These are phyloP conservation scores for Streptanthus diversifolius DNA, from an alignment of 345 rosid genomes.

Conservation along the genomic window DNA sequence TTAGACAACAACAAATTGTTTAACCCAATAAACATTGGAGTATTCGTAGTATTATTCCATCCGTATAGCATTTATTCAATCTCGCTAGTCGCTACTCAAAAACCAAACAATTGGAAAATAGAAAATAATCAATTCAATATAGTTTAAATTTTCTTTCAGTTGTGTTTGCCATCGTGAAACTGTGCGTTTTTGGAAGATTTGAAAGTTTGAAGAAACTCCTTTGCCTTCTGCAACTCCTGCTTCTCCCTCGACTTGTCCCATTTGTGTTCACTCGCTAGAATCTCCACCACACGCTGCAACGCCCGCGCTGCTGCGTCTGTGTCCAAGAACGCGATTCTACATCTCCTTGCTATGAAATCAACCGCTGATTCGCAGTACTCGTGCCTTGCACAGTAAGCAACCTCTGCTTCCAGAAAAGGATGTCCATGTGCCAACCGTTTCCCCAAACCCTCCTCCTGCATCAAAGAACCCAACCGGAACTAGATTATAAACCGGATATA, in stretches of 20 bases:
- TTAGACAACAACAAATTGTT: not conserved
- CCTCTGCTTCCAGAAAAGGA: conserved; percentile 56
- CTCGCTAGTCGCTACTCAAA: conserved; percentile 1
- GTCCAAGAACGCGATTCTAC: conserved; percentile 90
- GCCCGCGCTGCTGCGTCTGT: conserved; percentile 88
- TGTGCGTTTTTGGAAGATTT: conserved; percentile 92
- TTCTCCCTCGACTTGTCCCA: conserved; percentile 80
- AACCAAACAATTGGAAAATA: conserved; percentile 7
- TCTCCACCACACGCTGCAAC: conserved; percentile 74
- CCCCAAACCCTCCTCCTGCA: conserved; percentile 81
- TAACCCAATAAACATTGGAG: not conserved
- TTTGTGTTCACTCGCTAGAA: conserved; percentile 62
- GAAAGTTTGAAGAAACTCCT: conserved; percentile 73
- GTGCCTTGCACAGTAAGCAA: conserved; percentile 79
- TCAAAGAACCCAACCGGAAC: not conserved
- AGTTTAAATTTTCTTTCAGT: conserved; percentile 9
- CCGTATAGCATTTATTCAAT: not conserved
- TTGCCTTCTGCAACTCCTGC: conserved; percentile 60
- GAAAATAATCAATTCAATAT: conserved; percentile 23
- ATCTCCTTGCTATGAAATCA: conserved; percentile 94
- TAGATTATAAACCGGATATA: not conserved
- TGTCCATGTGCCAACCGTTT: conserved; percentile 92
- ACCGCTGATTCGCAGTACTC: conserved; percentile 92
- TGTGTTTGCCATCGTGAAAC: conserved; percentile 85
- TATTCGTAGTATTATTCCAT: conserved; percentile 1